Evolutionary conservation across 805 yeast genomes (phyloP).

Genomic region (Saturnispora besseyi): DNA sequence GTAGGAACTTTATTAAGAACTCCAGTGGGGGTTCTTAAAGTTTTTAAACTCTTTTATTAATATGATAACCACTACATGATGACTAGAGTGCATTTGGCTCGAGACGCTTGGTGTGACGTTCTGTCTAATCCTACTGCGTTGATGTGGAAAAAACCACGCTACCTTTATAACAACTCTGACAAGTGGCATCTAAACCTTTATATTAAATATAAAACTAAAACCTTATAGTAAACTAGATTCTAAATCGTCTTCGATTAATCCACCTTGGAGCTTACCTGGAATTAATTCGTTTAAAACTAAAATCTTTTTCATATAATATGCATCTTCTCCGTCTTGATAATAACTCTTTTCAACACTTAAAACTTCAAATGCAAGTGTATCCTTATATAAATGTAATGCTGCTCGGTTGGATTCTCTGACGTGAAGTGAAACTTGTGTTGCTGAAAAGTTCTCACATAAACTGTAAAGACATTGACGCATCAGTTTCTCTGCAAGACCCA

Average conservation of each 20-base stretch:
- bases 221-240: constrained; percentile 32
- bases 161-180: constrained; percentile 42
- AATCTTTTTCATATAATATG: constrained; percentile 83
- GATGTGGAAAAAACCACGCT: constrained; percentile 99
- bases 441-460: constrained; percentile 70
- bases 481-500: constrained; percentile 88
- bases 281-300: constrained; percentile 51
- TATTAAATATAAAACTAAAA: background rate
- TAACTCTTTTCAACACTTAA: constrained; percentile 76
- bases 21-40: background rate
- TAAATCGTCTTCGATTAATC: constrained; percentile 47
- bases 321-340: constrained; percentile 97
- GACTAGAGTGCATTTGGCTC: constrained; percentile 99
- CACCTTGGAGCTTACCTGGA: constrained; percentile 48
- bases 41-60: background rate
- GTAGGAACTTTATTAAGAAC: background rate
- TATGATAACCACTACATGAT: constrained; percentile 42
- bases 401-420: constrained; percentile 92
- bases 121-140: constrained; percentile 39
- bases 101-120: constrained; percentile 49
- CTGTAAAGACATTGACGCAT: constrained; percentile 77
- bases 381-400: constrained; percentile 84
- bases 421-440: constrained; percentile 80
- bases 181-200: background rate
- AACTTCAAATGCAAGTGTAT: constrained; percentile 76